These are phyloP conservation scores for Dictyostelium citrinum DNA, from an alignment of 78 protist species.

Conservation along the genomic window DNA sequence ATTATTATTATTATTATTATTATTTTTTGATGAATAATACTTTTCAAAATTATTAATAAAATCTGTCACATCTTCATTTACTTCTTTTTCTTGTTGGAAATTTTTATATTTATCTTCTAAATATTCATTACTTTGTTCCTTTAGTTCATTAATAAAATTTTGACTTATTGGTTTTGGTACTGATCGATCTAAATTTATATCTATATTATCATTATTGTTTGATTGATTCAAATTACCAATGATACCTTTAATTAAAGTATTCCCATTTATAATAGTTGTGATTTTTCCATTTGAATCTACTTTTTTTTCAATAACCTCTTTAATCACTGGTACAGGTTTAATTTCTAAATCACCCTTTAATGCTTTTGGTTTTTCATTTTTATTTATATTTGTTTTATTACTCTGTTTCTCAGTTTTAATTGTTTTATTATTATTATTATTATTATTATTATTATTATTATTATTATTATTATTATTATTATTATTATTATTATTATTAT, in stretches of 20 bases:
- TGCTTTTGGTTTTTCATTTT: background rate
- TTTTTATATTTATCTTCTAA: background rate
- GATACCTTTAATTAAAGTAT: background rate
- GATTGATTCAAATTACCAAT: background rate
- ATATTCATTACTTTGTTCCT: background rate
- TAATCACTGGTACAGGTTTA: background rate
- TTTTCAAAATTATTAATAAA: background rate
- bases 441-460: background rate
- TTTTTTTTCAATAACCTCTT: background rate
- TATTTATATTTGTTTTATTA: background rate
- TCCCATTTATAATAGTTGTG: background rate
- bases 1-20: background rate
- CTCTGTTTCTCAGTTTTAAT: background rate
- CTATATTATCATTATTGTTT: background rate
- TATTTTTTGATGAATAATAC: background rate
- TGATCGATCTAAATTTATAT: background rate
- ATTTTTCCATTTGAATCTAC: background rate
- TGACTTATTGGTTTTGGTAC: background rate
- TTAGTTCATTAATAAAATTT: background rate
- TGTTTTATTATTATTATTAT: background rate
- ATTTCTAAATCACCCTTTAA: background rate
- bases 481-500: background rate
- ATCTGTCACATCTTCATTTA: background rate
- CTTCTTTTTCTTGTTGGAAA: background rate
- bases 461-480: background rate